A percentile compares a stretch with the other conserved stretches of the same genome.
These are phyloP conservation scores for Nakaseomyces glabratus DNA, from an alignment of 1,139 yeast genomes.

Conservation along the genomic window DNA sequence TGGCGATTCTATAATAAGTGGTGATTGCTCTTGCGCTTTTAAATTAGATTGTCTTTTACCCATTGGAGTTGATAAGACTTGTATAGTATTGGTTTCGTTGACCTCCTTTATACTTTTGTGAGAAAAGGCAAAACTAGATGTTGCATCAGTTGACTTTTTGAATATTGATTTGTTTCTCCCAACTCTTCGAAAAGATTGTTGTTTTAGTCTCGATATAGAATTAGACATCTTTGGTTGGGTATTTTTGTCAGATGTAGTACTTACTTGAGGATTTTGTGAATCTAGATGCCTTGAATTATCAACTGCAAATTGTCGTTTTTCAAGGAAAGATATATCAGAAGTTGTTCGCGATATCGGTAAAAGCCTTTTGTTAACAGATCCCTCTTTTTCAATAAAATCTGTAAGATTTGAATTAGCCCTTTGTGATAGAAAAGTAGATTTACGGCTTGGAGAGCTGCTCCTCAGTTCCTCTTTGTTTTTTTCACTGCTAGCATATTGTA, in stretches of 20 bases:
- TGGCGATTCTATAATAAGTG: constrained; percentile 26
- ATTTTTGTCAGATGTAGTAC: background rate
- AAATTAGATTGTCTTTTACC: constrained; percentile 10
- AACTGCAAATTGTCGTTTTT: constrained; percentile 28
- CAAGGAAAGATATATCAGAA: constrained; percentile 28
- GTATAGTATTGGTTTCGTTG: constrained; percentile 11
- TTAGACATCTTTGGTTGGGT: background rate
- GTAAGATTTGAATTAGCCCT: constrained; percentile 23
- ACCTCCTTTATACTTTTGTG: background rate
- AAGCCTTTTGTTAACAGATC: constrained; percentile 13
- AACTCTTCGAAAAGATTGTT: constrained; percentile 25
- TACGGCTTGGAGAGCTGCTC: constrained; percentile 1
- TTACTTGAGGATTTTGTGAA: background rate
- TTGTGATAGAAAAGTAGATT: background rate
- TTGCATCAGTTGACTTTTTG: constrained; percentile 3
- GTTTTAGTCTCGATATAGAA: constrained; percentile 4
- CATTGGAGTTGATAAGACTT: constrained; percentile 28
- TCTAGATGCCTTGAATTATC: constrained; percentile 15
- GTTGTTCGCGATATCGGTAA: constrained; percentile 21
- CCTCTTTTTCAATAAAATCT: constrained; percentile 21
- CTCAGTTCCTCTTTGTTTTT: background rate
- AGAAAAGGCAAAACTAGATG: constrained; percentile 3
- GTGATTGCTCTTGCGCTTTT: constrained; percentile 9
- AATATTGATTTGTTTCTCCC: constrained; percentile 19
- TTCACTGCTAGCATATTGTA: background rate